Base-by-base conservation (phyloP, 805 yeast genomes). In the Scheffersomyces lignosus region DNA sequence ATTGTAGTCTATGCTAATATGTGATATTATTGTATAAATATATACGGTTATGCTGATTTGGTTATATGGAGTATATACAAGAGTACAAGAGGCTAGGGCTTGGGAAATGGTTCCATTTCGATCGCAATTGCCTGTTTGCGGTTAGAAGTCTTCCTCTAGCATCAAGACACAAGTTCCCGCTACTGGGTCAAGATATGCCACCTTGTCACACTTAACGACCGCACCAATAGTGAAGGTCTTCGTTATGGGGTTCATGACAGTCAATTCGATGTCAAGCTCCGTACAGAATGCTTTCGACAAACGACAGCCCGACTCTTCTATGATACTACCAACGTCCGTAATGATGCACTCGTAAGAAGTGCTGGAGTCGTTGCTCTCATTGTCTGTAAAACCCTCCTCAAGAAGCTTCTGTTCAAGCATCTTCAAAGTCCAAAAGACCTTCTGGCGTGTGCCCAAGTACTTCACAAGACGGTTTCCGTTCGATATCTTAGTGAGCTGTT, bases 181-280 rank as follows among this genome's bases (percentile, higher is more conserved):
- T 1, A 61, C 41, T 2, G 73, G 60, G 43, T 76, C 70, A 14
- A 75, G 54, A 37, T 62, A 58, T 13, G 73, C 37, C 12, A 81
- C 61, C 34, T 66, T 60, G 14, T 75, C 63, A 37, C 81, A 73
- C 4, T 66, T 52, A 3, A 77, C 48, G 15, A 61, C 56, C 38
- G 73, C 74, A 3, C 84, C 84, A 14, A 67, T 51, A 12, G 53
- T 41, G 3, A 57, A 53, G 13, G 51, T 50, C 6, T 38, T 28
- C 10, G 45, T 40, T 8, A 30, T 13, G 44, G 54, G 29, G 46
- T 45, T 37, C 39, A 45, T 27, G 9, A 77, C 52, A n/a, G 73
- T 75, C 15, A 77, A 75, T 36, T 69, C 75, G 9, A 73, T 47
- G 15, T 66, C 73, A 22, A 73, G 52, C 20, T 76, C 78, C 34